Evolutionary conservation across 1,284 basidiomycete species (phyloP), one percentile per base, ranked within the genome.

Genomic region (Rhodofomes roseus): DNA sequence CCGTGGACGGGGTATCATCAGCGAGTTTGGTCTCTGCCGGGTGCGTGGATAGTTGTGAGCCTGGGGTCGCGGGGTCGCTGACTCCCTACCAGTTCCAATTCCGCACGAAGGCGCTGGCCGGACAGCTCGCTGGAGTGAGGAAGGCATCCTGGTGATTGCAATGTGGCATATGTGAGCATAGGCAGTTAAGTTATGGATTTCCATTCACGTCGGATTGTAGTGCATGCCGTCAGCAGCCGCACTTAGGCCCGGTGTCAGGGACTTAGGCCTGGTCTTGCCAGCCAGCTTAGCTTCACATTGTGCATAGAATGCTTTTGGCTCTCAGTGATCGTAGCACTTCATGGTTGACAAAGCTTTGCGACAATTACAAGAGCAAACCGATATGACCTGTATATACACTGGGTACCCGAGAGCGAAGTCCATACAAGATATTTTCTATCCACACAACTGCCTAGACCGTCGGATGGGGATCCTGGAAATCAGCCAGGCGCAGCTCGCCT

Each of bases 21-120:
- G 86, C 68, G 91, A 96, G 73, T 96, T 96, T 76, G 93, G 86
- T 0, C 74, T 98, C 44, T 95, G 87, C 68, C 83, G 96, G 70
- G 95, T 96, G 74, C 65, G 89, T 78, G 29, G 25, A 52, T 36
- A 31, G 18, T 9, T 31, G 11, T 18, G 9, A 1, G 16, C 9
- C 18, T 50, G 23, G 18, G 11, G 31, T 22, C 55, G 18, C 23
- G 27, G 46, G 5, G 25, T 48, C 22, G 27, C 51, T 57, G 18
- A 58, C 44, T 5, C 1, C 44, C 23, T 41, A 8, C 23, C 71
- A 96, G 95, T 93, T 85, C 76, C 93, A 95, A 78, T 96, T 97
- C 80, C 85, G 95, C 29, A 69, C 91, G 56, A 90, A 93, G 71
- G 95, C 95, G 1, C 74, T 92, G 56, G 76, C 79, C 44, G 89